Percentiles rank a stretch among this genome's conserved stretches.
phyloP scores from a whole-genome alignment of 805 yeast species.

The Zygosaccharomyces bailii region DNA sequence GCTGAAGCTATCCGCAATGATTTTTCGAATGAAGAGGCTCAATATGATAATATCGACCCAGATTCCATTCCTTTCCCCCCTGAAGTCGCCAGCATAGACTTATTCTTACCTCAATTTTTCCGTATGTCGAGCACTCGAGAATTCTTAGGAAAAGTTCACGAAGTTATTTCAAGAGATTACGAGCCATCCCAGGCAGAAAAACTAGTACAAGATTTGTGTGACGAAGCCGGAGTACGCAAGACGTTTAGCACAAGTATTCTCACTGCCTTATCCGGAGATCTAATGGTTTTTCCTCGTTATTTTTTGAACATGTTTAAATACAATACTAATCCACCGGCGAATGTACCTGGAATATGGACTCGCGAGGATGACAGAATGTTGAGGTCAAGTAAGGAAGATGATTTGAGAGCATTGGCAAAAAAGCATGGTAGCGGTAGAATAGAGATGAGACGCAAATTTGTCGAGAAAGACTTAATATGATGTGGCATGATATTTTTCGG shows the following conservation, averaged over 20 bases:
- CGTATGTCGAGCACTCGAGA: constrained; percentile 28
- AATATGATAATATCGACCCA: constrained; percentile 30
- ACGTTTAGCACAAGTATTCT: constrained; percentile 43
- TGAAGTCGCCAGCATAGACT: constrained; percentile 30
- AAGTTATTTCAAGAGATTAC: constrained; percentile 41
- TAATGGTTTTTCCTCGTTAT: constrained; percentile 42
- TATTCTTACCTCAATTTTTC: constrained; percentile 36
- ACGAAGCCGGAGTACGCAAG: constrained; percentile 42
- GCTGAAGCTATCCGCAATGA: constrained; percentile 36
- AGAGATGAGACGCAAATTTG: constrained; percentile 41
- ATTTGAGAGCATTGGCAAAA: constrained; percentile 34
- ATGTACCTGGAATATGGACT: constrained; percentile 47
- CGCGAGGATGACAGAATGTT: constrained; percentile 41
- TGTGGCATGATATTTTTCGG: constrained; percentile 1
- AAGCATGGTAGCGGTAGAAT: constrained; percentile 43
- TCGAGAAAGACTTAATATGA: constrained; percentile 36
- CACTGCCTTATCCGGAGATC: constrained; percentile 44
- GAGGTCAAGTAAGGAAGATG: constrained; percentile 35
- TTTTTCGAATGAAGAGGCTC: constrained; percentile 30
- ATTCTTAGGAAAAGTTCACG: constrained; percentile 38
- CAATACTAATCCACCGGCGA: constrained; percentile 42
- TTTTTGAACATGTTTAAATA: constrained; percentile 41
- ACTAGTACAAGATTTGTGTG: constrained; percentile 40
- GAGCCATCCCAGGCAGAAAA: constrained; percentile 43
- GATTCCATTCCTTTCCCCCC: constrained; percentile 36